Evolutionary conservation across 768 basidiomycete species (phyloP).

Genomic region (Mycena belliarum): DNA sequence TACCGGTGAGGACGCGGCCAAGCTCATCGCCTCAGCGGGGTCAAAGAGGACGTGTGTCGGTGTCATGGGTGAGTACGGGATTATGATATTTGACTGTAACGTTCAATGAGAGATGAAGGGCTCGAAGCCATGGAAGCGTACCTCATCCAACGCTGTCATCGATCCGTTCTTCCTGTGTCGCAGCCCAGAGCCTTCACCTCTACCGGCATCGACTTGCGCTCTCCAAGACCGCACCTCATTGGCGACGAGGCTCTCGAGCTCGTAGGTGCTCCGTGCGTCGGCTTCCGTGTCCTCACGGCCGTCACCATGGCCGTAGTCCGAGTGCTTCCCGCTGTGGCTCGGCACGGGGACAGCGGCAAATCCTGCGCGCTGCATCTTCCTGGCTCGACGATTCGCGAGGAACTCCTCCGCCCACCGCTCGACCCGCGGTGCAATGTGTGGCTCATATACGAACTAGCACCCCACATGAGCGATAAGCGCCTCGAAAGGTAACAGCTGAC

Average conservation of each 20-base stretch:
- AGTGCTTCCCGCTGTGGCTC: slow-evolving; percentile 25
- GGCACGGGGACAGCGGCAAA: slow-evolving; percentile 26
- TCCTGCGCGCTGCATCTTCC: slow-evolving; percentile 21
- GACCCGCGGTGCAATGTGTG: slow-evolving; percentile 63
- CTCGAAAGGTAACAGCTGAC: background rate
- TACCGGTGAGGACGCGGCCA: slow-evolving; percentile 22
- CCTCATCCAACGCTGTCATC: slow-evolving; percentile 49
- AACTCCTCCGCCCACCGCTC: slow-evolving; percentile 48
- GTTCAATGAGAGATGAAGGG: too few species aligned
- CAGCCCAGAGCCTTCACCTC: slow-evolving; percentile 18
- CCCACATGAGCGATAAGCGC: background rate
- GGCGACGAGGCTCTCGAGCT: slow-evolving; percentile 54
- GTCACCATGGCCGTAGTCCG: background rate
- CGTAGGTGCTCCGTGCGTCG: slow-evolving; percentile 33
- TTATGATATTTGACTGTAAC: slow-evolving; percentile 43
- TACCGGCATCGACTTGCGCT: slow-evolving; percentile 37
- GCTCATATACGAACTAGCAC: slow-evolving; percentile 65
- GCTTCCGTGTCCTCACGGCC: background rate
- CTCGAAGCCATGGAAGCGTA: too few species aligned
- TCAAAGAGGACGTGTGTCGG: slow-evolving; percentile 52
- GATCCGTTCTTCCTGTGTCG: slow-evolving; percentile 29
- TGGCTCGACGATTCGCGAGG: slow-evolving; percentile 33
- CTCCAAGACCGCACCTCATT: slow-evolving; percentile 58
- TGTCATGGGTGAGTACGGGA: slow-evolving; percentile 48
- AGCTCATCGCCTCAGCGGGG: slow-evolving; percentile 20